Evolutionary conservation across 192 early-diverging fungal genomes (phyloP).

Genomic region (Coemansia sp.): DNA sequence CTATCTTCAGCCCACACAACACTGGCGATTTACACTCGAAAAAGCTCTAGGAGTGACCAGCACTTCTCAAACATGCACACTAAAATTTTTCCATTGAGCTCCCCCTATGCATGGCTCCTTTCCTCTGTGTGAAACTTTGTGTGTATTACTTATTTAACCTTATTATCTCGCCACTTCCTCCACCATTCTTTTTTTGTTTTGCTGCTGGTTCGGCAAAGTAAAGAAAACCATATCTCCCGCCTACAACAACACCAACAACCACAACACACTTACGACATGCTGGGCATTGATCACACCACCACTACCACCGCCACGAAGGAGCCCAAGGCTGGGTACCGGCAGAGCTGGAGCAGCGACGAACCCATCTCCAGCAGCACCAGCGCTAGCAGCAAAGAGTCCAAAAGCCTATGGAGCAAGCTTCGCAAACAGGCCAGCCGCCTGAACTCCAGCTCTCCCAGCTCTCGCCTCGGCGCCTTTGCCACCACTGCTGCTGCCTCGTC

Average conservation of each 20-base stretch:
- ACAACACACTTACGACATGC: slow-evolving; percentile 1
- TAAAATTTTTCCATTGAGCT: not conserved
- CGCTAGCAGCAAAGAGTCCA: slow-evolving; percentile 24
- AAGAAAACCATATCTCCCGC: not conserved
- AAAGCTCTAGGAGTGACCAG: not conserved
- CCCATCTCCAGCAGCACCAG: slow-evolving; percentile 40
- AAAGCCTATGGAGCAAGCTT: slow-evolving; percentile 42
- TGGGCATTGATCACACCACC: slow-evolving; percentile 3
- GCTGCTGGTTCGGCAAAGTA: slow-evolving; percentile 3
- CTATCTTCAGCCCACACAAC: not conserved
- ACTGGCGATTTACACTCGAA: not conserved
- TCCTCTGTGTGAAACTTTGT: not conserved
- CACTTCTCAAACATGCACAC: not conserved
- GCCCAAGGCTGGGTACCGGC: slow-evolving; percentile 10
- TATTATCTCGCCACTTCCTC: not conserved
- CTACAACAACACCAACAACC: not conserved
- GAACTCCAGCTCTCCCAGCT: slow-evolving; percentile 4
- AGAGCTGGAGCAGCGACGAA: slow-evolving; percentile 54
- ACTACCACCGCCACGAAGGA: not conserved
- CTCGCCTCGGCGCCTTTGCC: not conserved
- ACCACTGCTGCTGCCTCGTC: not conserved
- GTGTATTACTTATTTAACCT: not conserved
- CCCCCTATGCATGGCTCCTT: not conserved
- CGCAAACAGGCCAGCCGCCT: slow-evolving; percentile 40
- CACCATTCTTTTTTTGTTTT: not conserved